These are phyloP conservation scores for Sclerospora graminicola DNA, from an alignment of 352 stramenopile species.

Conservation along the genomic window DNA sequence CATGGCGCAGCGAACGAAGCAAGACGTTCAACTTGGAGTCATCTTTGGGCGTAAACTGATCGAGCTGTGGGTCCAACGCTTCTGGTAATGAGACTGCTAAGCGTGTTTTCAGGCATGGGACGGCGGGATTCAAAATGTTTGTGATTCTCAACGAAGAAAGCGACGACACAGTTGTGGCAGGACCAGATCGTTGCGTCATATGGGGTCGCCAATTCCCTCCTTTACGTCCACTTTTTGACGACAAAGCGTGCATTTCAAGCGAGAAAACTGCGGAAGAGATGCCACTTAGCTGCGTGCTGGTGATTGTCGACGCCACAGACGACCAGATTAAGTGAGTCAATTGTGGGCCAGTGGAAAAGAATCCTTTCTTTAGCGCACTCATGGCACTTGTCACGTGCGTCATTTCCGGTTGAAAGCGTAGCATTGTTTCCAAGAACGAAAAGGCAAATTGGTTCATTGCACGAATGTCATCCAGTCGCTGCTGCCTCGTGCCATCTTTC, in stretches of 20 bases:
- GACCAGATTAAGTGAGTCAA: slow-evolving; percentile 73
- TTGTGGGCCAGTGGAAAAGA: slow-evolving; percentile 57
- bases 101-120: slow-evolving; percentile 44
- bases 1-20: slow-evolving; percentile 43
- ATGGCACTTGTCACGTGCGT: slow-evolving; percentile 39
- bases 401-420: slow-evolving; percentile 62
- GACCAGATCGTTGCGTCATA: slow-evolving; percentile 4
- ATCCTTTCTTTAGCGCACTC: slow-evolving; percentile 53
- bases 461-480: slow-evolving; percentile 33
- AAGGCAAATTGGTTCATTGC: slow-evolving; percentile 72
- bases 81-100: slow-evolving; percentile 57
- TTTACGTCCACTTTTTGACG: slow-evolving; percentile 14
- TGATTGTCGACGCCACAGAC: slow-evolving; percentile 48
- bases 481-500: slow-evolving; percentile 8
- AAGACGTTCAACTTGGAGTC: slow-evolving; percentile 70
- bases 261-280: slow-evolving; percentile 62
- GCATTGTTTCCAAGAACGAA: slow-evolving; percentile 51
- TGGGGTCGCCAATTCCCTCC: slow-evolving; percentile 7
- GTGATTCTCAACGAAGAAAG: slow-evolving; percentile 69
- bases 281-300: slow-evolving; percentile 53
- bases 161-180: slow-evolving; percentile 20
- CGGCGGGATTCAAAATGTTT: slow-evolving; percentile 42
- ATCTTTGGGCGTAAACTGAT: slow-evolving; percentile 64
- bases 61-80: slow-evolving; percentile 49
- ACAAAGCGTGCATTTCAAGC: slow-evolving; percentile 22